Evolutionary conservation across 345 rosid species (phyloP).

Genomic region (Eucalyptus albens): DNA sequence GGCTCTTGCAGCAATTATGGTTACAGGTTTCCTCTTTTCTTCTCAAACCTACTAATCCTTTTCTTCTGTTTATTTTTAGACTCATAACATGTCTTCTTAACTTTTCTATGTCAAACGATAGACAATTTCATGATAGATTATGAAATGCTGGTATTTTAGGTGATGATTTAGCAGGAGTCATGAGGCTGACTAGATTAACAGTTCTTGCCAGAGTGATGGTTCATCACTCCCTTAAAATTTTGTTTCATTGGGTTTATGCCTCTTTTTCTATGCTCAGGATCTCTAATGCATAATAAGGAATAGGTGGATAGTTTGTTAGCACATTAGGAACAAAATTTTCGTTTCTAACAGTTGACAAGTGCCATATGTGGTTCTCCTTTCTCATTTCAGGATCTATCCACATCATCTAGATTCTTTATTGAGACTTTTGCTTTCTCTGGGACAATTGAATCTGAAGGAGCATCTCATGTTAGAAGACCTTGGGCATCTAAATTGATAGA

Average conservation of each 20-base stretch:
- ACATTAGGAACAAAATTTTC: not conserved
- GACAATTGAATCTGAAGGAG: slow-evolving; percentile 22
- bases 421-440: slow-evolving; percentile 30
- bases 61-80: not conserved
- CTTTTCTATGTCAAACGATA: not conserved
- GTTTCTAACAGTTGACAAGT: not conserved
- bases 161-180: not conserved
- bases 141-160: not conserved
- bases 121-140: not conserved
- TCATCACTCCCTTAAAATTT: not conserved
- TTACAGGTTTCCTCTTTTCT: slow-evolving; percentile 45
- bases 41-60: not conserved
- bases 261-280: not conserved
- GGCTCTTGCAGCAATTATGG: slow-evolving; percentile 68
- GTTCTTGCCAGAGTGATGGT: not conserved
- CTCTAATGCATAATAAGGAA: not conserved
- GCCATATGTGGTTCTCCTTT: not conserved
- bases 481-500: slow-evolving; percentile 72
- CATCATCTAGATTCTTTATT: slow-evolving; percentile 25
- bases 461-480: slow-evolving; percentile 6
- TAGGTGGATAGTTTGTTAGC: not conserved
- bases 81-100: not conserved
- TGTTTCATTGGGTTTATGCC: not conserved
- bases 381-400: slow-evolving; percentile 34
- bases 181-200: not conserved